Evolutionary conservation across 129 eudicot species (phyloP).

Genomic region (Heracleum sosnowskyi): DNA sequence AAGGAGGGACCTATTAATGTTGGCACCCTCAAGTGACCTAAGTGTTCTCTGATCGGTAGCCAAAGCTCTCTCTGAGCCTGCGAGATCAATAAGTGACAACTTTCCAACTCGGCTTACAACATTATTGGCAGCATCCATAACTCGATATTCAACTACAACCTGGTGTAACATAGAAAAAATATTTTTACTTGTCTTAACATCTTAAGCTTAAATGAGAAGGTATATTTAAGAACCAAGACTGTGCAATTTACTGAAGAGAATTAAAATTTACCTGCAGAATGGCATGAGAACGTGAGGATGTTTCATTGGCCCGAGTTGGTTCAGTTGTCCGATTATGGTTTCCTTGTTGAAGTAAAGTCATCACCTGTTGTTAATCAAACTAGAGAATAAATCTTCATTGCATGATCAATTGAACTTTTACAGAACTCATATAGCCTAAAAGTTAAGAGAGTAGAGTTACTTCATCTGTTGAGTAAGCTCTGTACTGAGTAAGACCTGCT

Average conservation of each 20-base stretch:
- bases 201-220: background rate
- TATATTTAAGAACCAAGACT: background rate
- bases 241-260: slow-evolving; percentile 30
- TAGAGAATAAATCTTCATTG: background rate
- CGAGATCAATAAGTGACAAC: slow-evolving; percentile 74
- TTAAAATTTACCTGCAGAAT: slow-evolving; percentile 60
- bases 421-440: background rate
- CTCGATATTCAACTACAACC: slow-evolving; percentile 73
- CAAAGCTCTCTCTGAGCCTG: slow-evolving; percentile 81
- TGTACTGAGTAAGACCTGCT: slow-evolving; percentile 78
- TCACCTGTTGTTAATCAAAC: slow-evolving; percentile 38
- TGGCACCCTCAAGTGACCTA: slow-evolving; percentile 85
- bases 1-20: slow-evolving; percentile 68
- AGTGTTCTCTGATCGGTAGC: slow-evolving; percentile 90
- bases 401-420: background rate
- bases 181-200: background rate
- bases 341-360: slow-evolving; percentile 85
- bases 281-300: slow-evolving; percentile 85
- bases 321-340: slow-evolving; percentile 76
- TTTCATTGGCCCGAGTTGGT: slow-evolving; percentile 87
- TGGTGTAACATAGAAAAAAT: slow-evolving; percentile 18
- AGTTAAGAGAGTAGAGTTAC: slow-evolving; percentile 21
- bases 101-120: slow-evolving; percentile 57
- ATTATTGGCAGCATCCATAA: slow-evolving; percentile 42
- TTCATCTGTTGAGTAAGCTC: slow-evolving; percentile 80